Conservation (phyloP, 2,329 filamentous ascomycete genomes). For the Colletotrichum tropicicola region DNA sequence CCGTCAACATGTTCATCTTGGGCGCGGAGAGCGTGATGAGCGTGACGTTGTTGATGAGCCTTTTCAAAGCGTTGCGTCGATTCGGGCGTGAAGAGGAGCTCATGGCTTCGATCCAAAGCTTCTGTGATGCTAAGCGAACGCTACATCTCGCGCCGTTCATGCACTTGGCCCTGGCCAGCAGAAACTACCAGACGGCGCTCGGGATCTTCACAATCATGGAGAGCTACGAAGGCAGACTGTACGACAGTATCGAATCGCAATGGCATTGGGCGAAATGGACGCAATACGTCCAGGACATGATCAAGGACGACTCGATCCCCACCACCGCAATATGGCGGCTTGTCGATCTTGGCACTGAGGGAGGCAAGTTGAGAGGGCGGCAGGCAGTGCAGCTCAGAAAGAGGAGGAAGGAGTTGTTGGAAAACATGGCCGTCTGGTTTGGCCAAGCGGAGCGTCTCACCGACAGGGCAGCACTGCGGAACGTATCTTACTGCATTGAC, state of each 20-base stretch:
- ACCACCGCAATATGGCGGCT: constrained; percentile 38
- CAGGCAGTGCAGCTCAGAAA: not conserved
- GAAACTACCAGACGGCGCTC: constrained; percentile 38
- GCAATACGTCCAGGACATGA: constrained; percentile 41
- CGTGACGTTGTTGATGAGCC: constrained; percentile 13
- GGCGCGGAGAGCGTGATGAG: not conserved
- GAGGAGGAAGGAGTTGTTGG: constrained; percentile 39
- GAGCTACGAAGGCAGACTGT: not conserved
- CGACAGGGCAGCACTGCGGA: not conserved
- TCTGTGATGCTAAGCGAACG: not conserved
- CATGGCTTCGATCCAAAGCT: constrained; percentile 24
- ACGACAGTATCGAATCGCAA: constrained; percentile 3
- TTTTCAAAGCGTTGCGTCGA: constrained; percentile 28
- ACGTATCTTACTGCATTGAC: constrained; percentile 13
- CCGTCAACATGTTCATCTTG: not conserved
- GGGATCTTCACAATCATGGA: constrained; percentile 32
- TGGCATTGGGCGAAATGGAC: constrained; percentile 46
- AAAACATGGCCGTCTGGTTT: constrained; percentile 41
- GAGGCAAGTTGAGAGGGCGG: not conserved
- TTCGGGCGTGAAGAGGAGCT: constrained; percentile 28
- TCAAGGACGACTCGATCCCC: constrained; percentile 40
- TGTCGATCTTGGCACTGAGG: constrained; percentile 20
- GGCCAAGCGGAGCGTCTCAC: constrained; percentile 36
- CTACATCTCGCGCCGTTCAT: constrained; percentile 4
- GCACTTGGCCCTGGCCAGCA: constrained; percentile 28